phyloP scores from a whole-genome alignment of 2,329 filamentous ascomycete species.

The Cordyceps fumosorosea region DNA sequence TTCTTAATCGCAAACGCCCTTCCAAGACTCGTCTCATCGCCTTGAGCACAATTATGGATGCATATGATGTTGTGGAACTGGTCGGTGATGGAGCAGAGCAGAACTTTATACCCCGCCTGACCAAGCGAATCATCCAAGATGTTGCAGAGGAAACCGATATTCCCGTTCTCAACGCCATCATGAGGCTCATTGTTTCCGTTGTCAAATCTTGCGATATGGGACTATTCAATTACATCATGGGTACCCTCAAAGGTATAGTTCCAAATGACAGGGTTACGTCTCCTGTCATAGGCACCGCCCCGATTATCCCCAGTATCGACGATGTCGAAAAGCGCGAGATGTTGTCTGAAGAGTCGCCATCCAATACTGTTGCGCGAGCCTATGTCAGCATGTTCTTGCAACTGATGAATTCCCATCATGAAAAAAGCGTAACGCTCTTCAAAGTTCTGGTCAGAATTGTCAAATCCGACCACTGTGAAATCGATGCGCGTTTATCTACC shows the following conservation, averaged over 20 bases:
- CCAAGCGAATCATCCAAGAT: conserved; percentile 53
- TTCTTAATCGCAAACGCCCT: conserved; percentile 54
- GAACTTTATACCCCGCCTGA: conserved; percentile 51
- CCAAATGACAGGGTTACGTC: conserved; percentile 41
- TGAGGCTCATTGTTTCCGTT: conserved; percentile 58
- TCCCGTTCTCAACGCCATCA: conserved; percentile 56
- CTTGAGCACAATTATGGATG: conserved; percentile 52
- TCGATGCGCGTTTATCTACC: conserved; percentile 64
- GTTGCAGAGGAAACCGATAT: conserved; percentile 59
- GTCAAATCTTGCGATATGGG: conserved; percentile 51
- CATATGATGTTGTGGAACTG: conserved; percentile 52
- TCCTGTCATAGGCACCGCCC: conserved; percentile 28
- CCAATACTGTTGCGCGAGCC: conserved; percentile 64
- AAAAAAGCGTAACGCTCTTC: conserved; percentile 58
- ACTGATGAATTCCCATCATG: conserved; percentile 58
- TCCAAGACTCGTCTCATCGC: conserved; percentile 56
- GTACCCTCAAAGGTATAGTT: conserved; percentile 45
- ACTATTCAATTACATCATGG: conserved; percentile 53
- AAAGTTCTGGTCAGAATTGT: conserved; percentile 58
- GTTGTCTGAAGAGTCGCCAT: conserved; percentile 42
- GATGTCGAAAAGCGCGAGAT: conserved; percentile 16
- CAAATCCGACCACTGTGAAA: conserved; percentile 51
- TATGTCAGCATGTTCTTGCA: conserved; percentile 72
- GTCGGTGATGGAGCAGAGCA: conserved; percentile 53
- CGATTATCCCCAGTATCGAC: conserved; percentile 20